Base-by-base conservation (phyloP, 2,329 filamentous ascomycete genomes). In the Colletotrichum siamense region DNA sequence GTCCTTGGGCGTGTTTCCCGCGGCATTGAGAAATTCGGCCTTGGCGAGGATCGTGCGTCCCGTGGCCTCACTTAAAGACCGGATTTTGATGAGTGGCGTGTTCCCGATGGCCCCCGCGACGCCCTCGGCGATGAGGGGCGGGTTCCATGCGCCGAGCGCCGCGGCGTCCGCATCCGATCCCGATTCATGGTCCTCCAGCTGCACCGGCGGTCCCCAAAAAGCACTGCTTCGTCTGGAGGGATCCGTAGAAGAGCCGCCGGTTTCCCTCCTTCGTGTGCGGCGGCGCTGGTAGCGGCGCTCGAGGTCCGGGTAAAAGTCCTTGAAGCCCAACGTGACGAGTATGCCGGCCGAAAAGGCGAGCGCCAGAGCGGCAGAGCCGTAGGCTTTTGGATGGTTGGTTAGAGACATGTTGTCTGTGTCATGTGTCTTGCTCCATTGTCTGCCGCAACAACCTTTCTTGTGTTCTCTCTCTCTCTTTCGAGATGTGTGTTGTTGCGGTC, bases 21-120 rank as follows among this genome's bases (percentile, higher is more conserved):
- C 96, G 66, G 96, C 97, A 86, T 99, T 99, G 71, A 99, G 91
- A 82, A 98, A 98, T 90, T 99, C 97, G 65, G 96, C 96, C 86
- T 99, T 99, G 79, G 94, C 97, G 44, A 99, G 89, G 81, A 99
- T 98, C 55, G 93, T 93, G 81, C 97, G 96, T 24, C 96, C 96
- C 6, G 97, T 98, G 22, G 93, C 95, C 63, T 94, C 92, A 5
- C 95, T 98, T 28, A 99, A 90, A 49, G 95, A 96, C 79, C 93
- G 94, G 83, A 99, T 96, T 78, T 92, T 92, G 80, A 99, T 91
- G 30, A 99, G 90, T 2, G 96, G 96, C 16, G 97, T 99, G 85
- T 98, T 95, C 73, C 97, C 97, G 82, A 99, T 99, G 82, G 94
- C 95, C 62, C 94, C 95, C 84, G 98, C 96, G 76, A 99, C 95